A percentile compares a stretch with the other conserved stretches of the same genome.
These are phyloP conservation scores for Zygosaccharomyces pseudobailii DNA, from an alignment of 1,139 yeast species.

Conservation along the genomic window DNA sequence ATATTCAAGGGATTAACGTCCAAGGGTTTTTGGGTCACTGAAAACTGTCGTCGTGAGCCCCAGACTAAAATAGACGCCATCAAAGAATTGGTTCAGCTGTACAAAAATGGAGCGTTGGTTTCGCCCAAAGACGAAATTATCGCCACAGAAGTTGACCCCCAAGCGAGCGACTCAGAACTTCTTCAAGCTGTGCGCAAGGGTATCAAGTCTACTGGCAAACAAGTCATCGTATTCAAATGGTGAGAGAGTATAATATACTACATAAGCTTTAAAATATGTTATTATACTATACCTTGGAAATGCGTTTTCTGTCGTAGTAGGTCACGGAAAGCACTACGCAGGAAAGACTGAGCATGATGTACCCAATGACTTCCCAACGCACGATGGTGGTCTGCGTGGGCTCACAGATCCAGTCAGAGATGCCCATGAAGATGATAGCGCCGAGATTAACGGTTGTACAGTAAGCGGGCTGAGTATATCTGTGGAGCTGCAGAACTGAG, in stretches of 20 bases:
- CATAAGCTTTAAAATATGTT: not conserved
- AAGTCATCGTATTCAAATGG: constrained; percentile 36
- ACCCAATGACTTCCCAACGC: constrained; percentile 33
- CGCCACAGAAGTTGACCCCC: constrained; percentile 44
- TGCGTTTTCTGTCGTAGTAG: constrained; percentile 10
- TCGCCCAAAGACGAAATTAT: constrained; percentile 51
- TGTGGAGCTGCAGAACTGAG: constrained; percentile 22
- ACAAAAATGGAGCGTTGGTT: constrained; percentile 53
- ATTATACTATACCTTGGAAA: constrained; percentile 4
- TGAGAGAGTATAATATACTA: constrained; percentile 5
- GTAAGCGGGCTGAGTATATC: constrained; percentile 24
- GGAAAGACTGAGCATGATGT: constrained; percentile 24
- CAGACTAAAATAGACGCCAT: constrained; percentile 58
- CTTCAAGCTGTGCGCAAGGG: constrained; percentile 50
- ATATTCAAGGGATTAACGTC: constrained; percentile 85
- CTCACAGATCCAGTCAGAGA: constrained; percentile 31
- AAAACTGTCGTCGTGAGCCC: constrained; percentile 61
- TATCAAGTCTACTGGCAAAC: constrained; percentile 44
- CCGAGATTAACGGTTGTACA: constrained; percentile 27
- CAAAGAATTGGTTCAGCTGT: constrained; percentile 57
- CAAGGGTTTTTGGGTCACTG: constrained; percentile 92
- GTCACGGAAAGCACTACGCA: constrained; percentile 24
- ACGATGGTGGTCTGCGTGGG: constrained; percentile 28
- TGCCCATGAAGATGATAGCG: constrained; percentile 26
- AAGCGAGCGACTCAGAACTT: constrained; percentile 46